Conservation (phyloP, 176 grass and related monocot genomes). For the Miscanthus lutarioriparius region DNA sequence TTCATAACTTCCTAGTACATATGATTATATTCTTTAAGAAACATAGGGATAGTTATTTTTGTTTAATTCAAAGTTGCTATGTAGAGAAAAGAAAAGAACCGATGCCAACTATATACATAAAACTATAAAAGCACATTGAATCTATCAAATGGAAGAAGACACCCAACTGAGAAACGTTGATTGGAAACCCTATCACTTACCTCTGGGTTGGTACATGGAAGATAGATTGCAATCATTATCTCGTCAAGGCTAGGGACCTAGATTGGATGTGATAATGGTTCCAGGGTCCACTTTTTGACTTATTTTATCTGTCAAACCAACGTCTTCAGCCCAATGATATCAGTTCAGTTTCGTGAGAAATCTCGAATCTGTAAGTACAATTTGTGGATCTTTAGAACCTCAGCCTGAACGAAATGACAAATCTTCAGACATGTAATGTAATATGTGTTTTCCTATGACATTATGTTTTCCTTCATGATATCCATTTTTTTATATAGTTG, state of each 20-base stretch:
- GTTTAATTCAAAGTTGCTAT: constrained; percentile 2
- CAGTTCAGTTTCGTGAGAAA: background rate
- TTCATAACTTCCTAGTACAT: background rate
- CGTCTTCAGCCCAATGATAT: background rate
- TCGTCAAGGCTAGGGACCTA: background rate
- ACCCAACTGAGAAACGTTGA: background rate
- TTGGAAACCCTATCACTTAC: too few relatives aligned
- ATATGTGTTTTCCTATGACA: background rate
- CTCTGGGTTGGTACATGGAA: too few relatives aligned
- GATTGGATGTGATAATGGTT: background rate
- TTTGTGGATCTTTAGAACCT: constrained; percentile 26
- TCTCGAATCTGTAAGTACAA: background rate
- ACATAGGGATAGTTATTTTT: background rate
- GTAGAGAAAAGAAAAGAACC: background rate
- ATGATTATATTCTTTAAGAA: background rate
- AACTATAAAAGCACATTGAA: background rate
- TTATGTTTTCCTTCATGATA: constrained; percentile 9
- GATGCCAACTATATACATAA: background rate
- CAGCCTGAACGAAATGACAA: constrained; percentile 1
- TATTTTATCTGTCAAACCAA: background rate
- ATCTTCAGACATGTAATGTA: background rate
- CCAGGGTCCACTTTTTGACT: background rate
- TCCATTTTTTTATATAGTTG: constrained; percentile 10
- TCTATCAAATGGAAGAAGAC: constrained; percentile 13
- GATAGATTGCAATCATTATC: background rate